These are phyloP conservation scores for Leccinum pachyderme DNA, from an alignment of 1,284 basidiomycete species.

Conservation along the genomic window DNA sequence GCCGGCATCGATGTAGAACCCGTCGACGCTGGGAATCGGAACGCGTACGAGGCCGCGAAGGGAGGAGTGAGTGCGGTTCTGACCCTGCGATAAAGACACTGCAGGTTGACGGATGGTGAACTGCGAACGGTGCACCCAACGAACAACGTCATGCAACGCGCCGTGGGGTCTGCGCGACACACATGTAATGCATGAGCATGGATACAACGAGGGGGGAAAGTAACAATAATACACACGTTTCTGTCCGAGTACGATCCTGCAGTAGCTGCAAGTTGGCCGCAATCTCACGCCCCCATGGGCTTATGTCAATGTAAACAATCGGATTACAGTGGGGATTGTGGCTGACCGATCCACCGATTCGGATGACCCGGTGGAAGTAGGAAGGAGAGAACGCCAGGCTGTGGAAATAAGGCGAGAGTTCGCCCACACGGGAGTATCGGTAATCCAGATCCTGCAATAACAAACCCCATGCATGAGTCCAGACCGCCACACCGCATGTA, in stretches of 20 bases:
- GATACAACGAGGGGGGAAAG: background rate
- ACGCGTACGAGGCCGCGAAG: slow-evolving; percentile 25
- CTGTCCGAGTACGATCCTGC: slow-evolving; percentile 73
- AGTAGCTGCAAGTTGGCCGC: slow-evolving; percentile 68
- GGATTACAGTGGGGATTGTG: slow-evolving; percentile 56
- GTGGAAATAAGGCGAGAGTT: slow-evolving; percentile 73
- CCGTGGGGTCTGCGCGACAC: slow-evolving; percentile 63
- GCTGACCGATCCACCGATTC: slow-evolving; percentile 48
- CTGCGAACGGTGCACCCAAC: slow-evolving; percentile 77
- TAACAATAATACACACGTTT: slow-evolving; percentile 56
- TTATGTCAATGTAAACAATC: slow-evolving; percentile 67
- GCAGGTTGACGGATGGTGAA: slow-evolving; percentile 57
- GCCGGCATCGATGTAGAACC: slow-evolving; percentile 64
- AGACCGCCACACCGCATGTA: background rate
- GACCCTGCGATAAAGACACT: slow-evolving; percentile 14
- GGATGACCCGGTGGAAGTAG: slow-evolving; percentile 80
- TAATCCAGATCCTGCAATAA: slow-evolving; percentile 71
- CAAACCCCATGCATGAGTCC: slow-evolving; percentile 6
- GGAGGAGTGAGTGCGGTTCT: slow-evolving; percentile 17
- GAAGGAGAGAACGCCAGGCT: slow-evolving; percentile 76
- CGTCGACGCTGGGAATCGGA: slow-evolving; percentile 49
- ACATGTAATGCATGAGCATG: slow-evolving; percentile 5
- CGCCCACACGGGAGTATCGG: slow-evolving; percentile 68
- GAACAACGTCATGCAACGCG: slow-evolving; percentile 70
- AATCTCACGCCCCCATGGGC: slow-evolving; percentile 74